Conservation (phyloP, 2,329 filamentous ascomycete species). For the Lecanicillium sp. region DNA sequence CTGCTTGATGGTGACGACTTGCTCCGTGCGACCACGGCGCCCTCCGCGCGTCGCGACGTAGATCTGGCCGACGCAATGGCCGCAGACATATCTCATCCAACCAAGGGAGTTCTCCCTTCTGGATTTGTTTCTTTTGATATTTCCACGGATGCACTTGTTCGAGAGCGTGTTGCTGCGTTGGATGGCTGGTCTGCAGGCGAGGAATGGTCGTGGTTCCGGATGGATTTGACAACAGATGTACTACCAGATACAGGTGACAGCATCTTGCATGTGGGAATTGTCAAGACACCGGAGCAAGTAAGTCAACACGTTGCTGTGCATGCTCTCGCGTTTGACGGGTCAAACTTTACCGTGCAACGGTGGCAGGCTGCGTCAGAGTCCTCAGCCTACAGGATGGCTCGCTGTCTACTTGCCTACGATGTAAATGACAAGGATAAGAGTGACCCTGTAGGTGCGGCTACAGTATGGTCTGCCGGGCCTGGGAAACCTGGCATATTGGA, state of each 20-base stretch:
- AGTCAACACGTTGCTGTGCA: not conserved
- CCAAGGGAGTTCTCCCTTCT: not conserved
- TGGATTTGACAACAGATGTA: not conserved
- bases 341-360: not conserved
- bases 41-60: not conserved
- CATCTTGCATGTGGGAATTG: not conserved
- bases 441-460: not conserved
- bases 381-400: not conserved
- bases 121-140: not conserved
- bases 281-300: not conserved
- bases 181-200: not conserved
- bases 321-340: not conserved
- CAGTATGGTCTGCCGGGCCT: slow-evolving; percentile 1
- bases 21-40: not conserved
- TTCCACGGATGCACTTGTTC: not conserved
- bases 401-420: too few relatives aligned
- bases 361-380: not conserved
- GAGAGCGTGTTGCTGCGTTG: not conserved
- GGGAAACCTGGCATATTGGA: not conserved
- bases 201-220: not conserved
- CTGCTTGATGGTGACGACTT: not conserved
- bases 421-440: too few relatives aligned
- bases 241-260: not conserved
- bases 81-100: not conserved
- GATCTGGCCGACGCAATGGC: not conserved